A percentile compares a stretch with the other conserved stretches of the same genome.
Evolutionary conservation across 140 eudicot genomes (phyloP).

Genomic region (Ambrosia hybrid): DNA sequence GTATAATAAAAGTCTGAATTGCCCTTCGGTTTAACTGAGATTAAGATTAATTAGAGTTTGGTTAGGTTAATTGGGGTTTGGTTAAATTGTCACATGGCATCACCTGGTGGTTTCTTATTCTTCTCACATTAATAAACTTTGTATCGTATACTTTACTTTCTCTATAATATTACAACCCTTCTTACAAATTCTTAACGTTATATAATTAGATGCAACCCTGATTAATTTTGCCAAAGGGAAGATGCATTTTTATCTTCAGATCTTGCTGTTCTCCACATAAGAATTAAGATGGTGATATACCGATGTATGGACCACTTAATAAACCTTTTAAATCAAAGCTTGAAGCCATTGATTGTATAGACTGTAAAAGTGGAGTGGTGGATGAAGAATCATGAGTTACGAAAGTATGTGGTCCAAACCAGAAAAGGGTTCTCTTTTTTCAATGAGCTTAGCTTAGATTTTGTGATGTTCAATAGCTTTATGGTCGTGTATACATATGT

Average conservation of each 20-base stretch:
- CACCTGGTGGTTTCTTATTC: no score
- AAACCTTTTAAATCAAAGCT: constrained; percentile 34
- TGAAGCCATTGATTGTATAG: constrained; percentile 42
- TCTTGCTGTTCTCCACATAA: constrained; percentile 39
- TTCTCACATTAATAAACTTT: no score
- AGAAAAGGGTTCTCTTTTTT: constrained; percentile 33
- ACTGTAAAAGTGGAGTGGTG: constrained; percentile 46
- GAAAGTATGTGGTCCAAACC: constrained; percentile 46
- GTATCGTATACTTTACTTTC: no score
- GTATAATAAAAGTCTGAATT: no score
- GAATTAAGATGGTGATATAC: constrained; percentile 31
- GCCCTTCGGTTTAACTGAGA: no score
- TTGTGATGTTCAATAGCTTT: constrained; percentile 42
- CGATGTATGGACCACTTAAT: constrained; percentile 47
- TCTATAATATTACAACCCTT: no score
- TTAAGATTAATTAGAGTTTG: no score
- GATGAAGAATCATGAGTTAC: constrained; percentile 47
- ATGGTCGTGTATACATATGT: constrained; percentile 27
- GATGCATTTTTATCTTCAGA: constrained; percentile 32
- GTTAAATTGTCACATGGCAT: no score
- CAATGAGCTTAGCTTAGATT: constrained; percentile 32
- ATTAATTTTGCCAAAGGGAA: constrained; percentile 26
- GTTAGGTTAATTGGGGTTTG: no score
- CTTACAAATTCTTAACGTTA: background rate
- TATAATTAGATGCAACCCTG: constrained; percentile 10